These are phyloP conservation scores for Stentor roeselii DNA, from an alignment of 73 alveolate genomes.

Conservation along the genomic window DNA sequence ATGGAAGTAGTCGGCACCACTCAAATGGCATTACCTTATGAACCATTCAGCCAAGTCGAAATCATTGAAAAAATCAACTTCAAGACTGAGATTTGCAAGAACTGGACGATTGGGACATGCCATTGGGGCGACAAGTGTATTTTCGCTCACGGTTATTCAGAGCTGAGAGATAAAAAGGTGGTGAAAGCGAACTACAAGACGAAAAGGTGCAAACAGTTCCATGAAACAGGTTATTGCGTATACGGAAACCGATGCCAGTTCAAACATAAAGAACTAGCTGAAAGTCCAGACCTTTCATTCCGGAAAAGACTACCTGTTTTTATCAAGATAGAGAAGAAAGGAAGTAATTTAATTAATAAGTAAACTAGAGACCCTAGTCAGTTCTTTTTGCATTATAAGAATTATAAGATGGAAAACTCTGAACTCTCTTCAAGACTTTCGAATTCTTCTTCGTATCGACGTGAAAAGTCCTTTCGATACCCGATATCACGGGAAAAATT, in stretches of 20 bases:
- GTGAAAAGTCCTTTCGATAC: not conserved
- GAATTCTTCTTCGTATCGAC: not conserved
- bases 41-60: not conserved
- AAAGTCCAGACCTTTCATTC: not conserved
- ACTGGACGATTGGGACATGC: slow-evolving; percentile 70
- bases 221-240: slow-evolving; percentile 73
- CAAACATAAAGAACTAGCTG: slow-evolving; percentile 44
- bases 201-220: slow-evolving; percentile 68
- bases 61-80: slow-evolving; percentile 68
- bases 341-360: not conserved
- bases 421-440: too few species aligned
- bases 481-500: not conserved
- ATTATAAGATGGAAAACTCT: not conserved
- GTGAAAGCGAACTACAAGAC: slow-evolving; percentile 52
- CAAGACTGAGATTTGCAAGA: slow-evolving; percentile 79
- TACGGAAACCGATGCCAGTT: slow-evolving; percentile 82
- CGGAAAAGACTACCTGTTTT: not conserved
- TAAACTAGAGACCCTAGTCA: too few species aligned
- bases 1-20: not conserved
- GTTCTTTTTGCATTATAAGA: not conserved
- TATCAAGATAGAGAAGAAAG: not conserved
- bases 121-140: slow-evolving; percentile 80
- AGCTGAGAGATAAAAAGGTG: slow-evolving; percentile 44
- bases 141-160: slow-evolving; percentile 86
- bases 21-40: not conserved